Evolutionary conservation across 2,329 filamentous ascomycete species (phyloP).

Genomic region (Cucurbitaria berberidis): DNA sequence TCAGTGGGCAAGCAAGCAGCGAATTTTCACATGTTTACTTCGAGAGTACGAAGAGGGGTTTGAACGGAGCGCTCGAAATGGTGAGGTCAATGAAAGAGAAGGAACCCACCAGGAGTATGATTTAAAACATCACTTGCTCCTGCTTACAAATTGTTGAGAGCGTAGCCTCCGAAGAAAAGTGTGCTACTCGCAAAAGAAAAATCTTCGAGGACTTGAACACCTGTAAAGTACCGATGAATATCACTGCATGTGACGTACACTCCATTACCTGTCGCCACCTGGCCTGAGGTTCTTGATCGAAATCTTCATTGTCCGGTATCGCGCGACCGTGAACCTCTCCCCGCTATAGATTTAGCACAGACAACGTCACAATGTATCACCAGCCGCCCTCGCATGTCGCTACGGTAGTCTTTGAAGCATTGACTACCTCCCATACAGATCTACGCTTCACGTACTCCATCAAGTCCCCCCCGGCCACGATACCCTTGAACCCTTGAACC

Average conservation of each 20-base stretch:
- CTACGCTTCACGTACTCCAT: neutral
- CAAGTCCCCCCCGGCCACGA: neutral
- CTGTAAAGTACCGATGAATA: neutral
- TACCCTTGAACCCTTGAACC: neutral
- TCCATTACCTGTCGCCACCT: neutral
- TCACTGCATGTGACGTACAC: neutral
- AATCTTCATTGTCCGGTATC: neutral
- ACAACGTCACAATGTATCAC: neutral
- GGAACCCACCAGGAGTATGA: slow-evolving; percentile 30
- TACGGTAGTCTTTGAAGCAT: neutral
- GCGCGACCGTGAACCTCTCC: neutral
- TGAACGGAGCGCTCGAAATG: slow-evolving; percentile 38
- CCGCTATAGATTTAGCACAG: neutral
- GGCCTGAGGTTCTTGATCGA: neutral
- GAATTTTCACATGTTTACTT: slow-evolving; percentile 47
- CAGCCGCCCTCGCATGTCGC: neutral
- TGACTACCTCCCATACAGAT: neutral
- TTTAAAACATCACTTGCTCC: neutral
- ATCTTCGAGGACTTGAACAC: neutral
- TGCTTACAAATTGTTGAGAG: neutral
- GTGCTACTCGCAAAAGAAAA: neutral
- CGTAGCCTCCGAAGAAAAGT: neutral
- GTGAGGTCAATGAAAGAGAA: slow-evolving; percentile 36
- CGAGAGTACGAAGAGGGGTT: slow-evolving; percentile 39
- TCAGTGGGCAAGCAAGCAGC: slow-evolving; percentile 46